Base-by-base conservation (phyloP, 352 stramenopile genomes). In the Pythium rhizo-oryzae region DNA sequence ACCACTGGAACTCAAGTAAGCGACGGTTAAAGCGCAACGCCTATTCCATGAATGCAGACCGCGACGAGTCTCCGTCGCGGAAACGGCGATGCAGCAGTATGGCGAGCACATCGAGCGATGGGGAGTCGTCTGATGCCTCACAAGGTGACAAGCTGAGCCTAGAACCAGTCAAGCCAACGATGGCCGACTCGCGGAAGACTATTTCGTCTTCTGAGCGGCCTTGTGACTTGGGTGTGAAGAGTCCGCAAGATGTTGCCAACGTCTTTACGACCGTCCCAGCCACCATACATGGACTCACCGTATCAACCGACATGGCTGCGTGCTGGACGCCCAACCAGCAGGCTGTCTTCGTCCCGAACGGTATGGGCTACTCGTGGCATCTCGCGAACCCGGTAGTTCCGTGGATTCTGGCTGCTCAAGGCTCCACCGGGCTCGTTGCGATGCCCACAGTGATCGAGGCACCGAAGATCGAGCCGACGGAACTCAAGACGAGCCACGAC, bases 1-100 rank as follows among this genome's bases (percentile, higher is more conserved):
- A 97, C 70, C 90, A 97, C 81, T 97, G 90, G 88, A 94, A 96
- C 69, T 94, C 85, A n/a, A 91, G 80, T 69, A 96, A 94, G 61
- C 72, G 87, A 37, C 79, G 87, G 3, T 71, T 90, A 24, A 89
- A 90, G 65, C 80, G 84, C n/a, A 86, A 70, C 18, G 33, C 69
- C 12, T 52, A 59, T 33, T 67, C 62, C 1, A 49, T 16, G n/a
- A 41, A 52, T 8, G 9, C 50, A 23, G 58, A 63, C 5, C 24
- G 54, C 4, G 64, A 58, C 11, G 21, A 43, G 1, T 13, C 15
- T 11, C 60, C 33, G 30, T 30, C 24, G 24, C 57, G 46, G 4
- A 74, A 74, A 58, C 55, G 68, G 11, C 54, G 68, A 18, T 70
- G 60, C 23, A 70, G 68, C 30, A 74, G 68, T 19, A 30, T 61